Conservation (phyloP, 768 basidiomycete genomes). For the Hydnomerulius pinastri region DNA sequence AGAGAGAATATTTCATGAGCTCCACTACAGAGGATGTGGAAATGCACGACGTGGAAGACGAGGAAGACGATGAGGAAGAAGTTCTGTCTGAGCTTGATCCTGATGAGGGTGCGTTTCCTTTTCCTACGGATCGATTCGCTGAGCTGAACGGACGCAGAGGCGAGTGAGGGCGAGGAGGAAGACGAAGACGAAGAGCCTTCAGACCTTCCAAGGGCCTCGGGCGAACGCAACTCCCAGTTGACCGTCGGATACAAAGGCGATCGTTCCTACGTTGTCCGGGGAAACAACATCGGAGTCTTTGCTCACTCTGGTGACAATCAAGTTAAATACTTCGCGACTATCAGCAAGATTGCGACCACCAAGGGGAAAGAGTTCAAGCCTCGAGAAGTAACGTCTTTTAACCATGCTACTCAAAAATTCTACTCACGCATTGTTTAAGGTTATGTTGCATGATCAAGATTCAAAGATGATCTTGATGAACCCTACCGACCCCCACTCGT, state of each 20-base stretch:
- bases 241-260: constrained; percentile 96
- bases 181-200: constrained; percentile 45
- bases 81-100: constrained; percentile 68
- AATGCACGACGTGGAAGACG: constrained; percentile 77
- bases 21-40: constrained; percentile 81
- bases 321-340: constrained; percentile 85
- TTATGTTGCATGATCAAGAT: constrained; percentile 98
- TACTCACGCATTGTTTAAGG: constrained; percentile 44
- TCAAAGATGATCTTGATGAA: constrained; percentile 93
- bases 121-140: neutral
- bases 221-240: constrained; percentile 83
- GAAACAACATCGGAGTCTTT: constrained; percentile 91
- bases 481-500: constrained; percentile 72
- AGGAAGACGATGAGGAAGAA: constrained; percentile 80
- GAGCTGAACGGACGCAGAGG: constrained; percentile 42
- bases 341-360: constrained; percentile 76
- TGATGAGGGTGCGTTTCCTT: constrained; percentile 51
- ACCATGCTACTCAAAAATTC: neutral
- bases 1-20: constrained; percentile 80
- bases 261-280: constrained; percentile 89
- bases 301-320: constrained; percentile 66
- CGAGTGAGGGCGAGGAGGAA: constrained; percentile 41
- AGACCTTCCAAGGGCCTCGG: constrained; percentile 43
- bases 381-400: constrained; percentile 58
- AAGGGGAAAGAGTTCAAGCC: constrained; percentile 87